A percentile compares a stretch with the other conserved stretches of the same genome.
These are phyloP conservation scores for Stenogyne calaminthoides DNA, from an alignment of 305 asterid species.

Conservation along the genomic window DNA sequence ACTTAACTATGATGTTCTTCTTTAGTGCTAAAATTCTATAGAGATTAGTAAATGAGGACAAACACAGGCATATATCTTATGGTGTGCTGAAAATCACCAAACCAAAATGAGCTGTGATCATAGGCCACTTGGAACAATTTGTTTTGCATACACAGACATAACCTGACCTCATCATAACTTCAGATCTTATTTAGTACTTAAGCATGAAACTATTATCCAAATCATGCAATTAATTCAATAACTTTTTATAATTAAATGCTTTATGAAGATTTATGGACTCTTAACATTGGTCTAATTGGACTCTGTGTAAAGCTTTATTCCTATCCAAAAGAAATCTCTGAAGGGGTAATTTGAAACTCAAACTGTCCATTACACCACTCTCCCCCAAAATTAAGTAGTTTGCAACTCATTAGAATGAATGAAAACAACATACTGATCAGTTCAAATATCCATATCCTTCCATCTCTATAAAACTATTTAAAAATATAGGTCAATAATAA, in stretches of 20 bases:
- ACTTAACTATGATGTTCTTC: neutral
- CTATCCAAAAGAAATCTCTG: neutral
- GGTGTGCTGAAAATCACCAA: neutral
- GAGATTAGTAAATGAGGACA: neutral
- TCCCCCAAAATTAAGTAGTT: neutral
- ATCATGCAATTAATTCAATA: neutral
- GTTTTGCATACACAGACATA: neutral
- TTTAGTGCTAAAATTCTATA: neutral
- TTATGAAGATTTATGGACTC: constrained; percentile 1
- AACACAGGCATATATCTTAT: neutral
- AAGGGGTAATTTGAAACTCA: neutral
- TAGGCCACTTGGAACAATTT: neutral
- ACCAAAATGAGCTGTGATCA: neutral
- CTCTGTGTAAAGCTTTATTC: neutral
- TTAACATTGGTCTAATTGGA: neutral
- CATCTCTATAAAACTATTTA: neutral
- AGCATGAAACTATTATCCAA: neutral
- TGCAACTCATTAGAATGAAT: neutral
- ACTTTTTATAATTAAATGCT: neutral
- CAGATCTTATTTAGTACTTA: neutral
- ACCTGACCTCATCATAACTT: neutral
- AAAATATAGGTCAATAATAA: neutral
- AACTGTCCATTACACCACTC: neutral
- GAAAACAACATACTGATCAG: neutral
- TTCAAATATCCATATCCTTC: neutral